phyloP scores from a whole-genome alignment of 768 basidiomycete genomes.

The Suillus cothurnatus region DNA sequence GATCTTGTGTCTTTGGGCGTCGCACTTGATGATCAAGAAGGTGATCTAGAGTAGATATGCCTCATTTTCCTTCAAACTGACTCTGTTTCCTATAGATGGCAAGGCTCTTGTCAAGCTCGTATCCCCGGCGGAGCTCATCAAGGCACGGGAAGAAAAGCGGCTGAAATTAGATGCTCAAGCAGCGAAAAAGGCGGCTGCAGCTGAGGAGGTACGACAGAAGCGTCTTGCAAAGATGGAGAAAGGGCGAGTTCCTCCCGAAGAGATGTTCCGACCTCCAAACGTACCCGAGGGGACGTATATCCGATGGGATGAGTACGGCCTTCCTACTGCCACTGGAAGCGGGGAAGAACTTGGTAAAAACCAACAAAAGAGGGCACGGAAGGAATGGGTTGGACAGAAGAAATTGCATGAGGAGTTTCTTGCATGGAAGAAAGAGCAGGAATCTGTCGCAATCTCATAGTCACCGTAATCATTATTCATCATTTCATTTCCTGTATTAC shows the following conservation, averaged over 20 bases:
- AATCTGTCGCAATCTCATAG: conserved; percentile 1
- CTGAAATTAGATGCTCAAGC: conserved; percentile 73
- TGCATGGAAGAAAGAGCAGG: conserved; percentile 42
- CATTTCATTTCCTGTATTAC: conserved; percentile 18
- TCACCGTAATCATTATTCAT: conserved; percentile 1
- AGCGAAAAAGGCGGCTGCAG: conserved; percentile 73
- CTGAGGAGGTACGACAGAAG: conserved; percentile 66
- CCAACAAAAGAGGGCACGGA: conserved; percentile 72
- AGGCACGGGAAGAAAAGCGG: conserved; percentile 86
- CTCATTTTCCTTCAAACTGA: conserved; percentile 1
- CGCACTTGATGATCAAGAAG: conserved; percentile 95
- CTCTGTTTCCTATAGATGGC: conserved; percentile 60
- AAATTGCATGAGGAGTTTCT: conserved; percentile 82
- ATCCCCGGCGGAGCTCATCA: conserved; percentile 77
- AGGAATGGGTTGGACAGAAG: conserved; percentile 72
- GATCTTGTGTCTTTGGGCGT: conserved; percentile 95
- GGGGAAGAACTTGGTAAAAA: conserved; percentile 88
- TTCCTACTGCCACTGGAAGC: conserved; percentile 83
- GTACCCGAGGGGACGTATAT: conserved; percentile 71
- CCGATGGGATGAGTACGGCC: conserved; percentile 82
- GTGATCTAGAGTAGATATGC: conserved; percentile 38
- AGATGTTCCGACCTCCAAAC: conserved; percentile 85
- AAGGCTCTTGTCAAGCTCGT: conserved; percentile 93
- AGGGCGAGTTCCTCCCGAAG: conserved; percentile 70
- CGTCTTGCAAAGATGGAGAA: conserved; percentile 82